phyloP scores from a whole-genome alignment of 1,139 yeast species.

The Geotrichum histeridarum region DNA sequence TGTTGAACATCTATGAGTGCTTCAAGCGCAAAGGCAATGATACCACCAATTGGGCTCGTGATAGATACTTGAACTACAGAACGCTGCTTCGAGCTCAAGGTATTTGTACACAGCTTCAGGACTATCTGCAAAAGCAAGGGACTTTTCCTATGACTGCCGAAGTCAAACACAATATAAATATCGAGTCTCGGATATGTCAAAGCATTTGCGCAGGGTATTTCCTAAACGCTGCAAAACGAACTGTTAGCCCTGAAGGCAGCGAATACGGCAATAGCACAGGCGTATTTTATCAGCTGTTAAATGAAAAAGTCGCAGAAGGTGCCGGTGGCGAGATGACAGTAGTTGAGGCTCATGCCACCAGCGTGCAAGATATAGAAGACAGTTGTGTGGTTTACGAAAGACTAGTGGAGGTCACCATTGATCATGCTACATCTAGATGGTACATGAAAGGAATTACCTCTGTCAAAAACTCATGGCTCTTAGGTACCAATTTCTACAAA shows the following conservation, averaged over 20 bases:
- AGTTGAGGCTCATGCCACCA: conserved; percentile 5
- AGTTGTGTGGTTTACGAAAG: conserved; percentile 18
- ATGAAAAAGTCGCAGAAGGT: not conserved
- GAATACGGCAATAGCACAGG: conserved; percentile 8
- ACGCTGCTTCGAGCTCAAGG: conserved; percentile 56
- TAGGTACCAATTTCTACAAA: conserved; percentile 16
- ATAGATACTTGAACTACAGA: conserved; percentile 67
- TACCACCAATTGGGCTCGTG: conserved; percentile 69
- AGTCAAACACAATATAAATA: not conserved
- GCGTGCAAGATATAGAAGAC: conserved; percentile 9
- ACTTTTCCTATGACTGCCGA: conserved; percentile 3
- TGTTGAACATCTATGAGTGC: conserved; percentile 72
- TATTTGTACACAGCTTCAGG: conserved; percentile 18
- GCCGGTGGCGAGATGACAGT: conserved; percentile 1
- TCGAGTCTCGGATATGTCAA: conserved; percentile 18
- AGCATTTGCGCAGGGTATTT: conserved; percentile 22
- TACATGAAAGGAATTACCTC: conserved; percentile 15
- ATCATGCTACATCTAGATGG: conserved; percentile 4
- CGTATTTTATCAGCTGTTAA: conserved; percentile 9
- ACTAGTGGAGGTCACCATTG: conserved; percentile 6
- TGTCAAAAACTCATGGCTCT: conserved; percentile 18
- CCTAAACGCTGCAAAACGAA: conserved; percentile 22
- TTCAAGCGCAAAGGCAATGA: conserved; percentile 38
- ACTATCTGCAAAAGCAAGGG: conserved; percentile 12
- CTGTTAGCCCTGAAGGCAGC: conserved; percentile 3